Conservation (phyloP, 495 filamentous ascomycete genomes). For the Cenococcum geophilum region DNA sequence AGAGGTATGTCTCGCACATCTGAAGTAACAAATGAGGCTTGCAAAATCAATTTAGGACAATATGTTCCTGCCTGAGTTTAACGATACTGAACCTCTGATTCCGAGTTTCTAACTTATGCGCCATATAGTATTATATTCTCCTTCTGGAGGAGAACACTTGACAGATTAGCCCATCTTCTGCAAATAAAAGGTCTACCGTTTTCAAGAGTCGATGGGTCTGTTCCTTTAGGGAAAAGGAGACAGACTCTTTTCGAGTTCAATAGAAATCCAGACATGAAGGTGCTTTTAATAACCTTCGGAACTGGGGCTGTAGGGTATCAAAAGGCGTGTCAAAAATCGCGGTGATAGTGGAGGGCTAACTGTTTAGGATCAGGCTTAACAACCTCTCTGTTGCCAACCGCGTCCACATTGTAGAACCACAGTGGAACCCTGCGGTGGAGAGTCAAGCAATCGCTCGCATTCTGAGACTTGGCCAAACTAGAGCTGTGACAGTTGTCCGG, state of each 20-base stretch:
- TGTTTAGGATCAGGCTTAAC: too few species aligned
- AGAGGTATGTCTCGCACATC: too few species aligned
- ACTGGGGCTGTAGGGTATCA: slow-evolving; percentile 31
- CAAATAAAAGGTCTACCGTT: neutral
- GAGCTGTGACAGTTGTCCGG: slow-evolving; percentile 12
- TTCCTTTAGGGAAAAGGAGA: slow-evolving; percentile 11
- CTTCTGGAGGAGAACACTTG: slow-evolving; percentile 7
- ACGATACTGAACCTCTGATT: too few species aligned
- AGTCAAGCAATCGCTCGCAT: slow-evolving; percentile 32
- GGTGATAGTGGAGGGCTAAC: too few species aligned
- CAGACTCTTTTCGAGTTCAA: slow-evolving; percentile 24
- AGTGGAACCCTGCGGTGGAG: slow-evolving; percentile 38
- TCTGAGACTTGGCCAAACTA: slow-evolving; percentile 23
- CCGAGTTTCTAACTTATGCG: too few species aligned
- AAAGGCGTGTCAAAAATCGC: too few species aligned
- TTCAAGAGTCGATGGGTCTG: slow-evolving; percentile 13
- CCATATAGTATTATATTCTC: slow-evolving; percentile 9
- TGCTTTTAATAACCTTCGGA: slow-evolving; percentile 30
- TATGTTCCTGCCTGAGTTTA: too few species aligned
- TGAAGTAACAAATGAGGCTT: too few species aligned
- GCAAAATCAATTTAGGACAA: too few species aligned
- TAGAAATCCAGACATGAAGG: slow-evolving; percentile 15
- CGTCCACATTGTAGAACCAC: slow-evolving; percentile 35
- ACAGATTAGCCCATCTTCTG: neutral
- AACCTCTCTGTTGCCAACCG: slow-evolving; percentile 33